Evolutionary conservation across 2,329 filamentous ascomycete genomes (phyloP).

Genomic region (Incumbomyces lentus): DNA sequence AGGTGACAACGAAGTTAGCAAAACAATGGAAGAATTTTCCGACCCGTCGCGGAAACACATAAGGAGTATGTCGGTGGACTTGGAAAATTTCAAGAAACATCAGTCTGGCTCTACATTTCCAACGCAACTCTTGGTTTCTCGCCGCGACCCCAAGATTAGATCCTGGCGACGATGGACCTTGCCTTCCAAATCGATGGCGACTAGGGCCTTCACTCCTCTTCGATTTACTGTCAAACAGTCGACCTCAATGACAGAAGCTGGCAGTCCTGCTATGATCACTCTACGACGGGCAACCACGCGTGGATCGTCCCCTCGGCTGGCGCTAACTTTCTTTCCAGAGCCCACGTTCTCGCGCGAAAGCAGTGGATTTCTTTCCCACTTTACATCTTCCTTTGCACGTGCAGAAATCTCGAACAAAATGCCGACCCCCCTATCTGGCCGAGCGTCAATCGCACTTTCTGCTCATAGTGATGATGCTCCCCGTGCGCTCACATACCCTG

Average conservation of each 20-base stretch:
- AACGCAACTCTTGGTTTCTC: no score
- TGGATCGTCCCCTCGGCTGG: constrained; percentile 6
- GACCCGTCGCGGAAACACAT: no score
- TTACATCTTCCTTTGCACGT: constrained; percentile 14
- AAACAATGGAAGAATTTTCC: no score
- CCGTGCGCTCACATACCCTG: constrained; percentile 10
- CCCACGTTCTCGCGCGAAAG: constrained; percentile 14
- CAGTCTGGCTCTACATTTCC: no score
- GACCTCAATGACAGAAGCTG: constrained; percentile 1
- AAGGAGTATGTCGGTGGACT: background rate
- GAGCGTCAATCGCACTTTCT: constrained; percentile 4
- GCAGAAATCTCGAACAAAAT: background rate
- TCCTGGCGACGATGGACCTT: constrained; percentile 14
- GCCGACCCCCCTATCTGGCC: background rate
- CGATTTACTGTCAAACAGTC: constrained; percentile 8
- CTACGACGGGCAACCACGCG: constrained; percentile 17
- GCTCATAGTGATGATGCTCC: constrained; percentile 8
- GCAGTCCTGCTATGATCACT: constrained; percentile 21
- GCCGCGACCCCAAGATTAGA: no score
- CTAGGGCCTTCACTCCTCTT: constrained; percentile 13
- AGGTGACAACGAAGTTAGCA: no score
- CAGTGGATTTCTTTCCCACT: constrained; percentile 13
- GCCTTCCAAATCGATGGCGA: constrained; percentile 14
- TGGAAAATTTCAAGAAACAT: background rate
- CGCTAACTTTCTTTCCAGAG: constrained; percentile 18